These are phyloP conservation scores for Ciborinia camelliae DNA, from an alignment of 2,329 filamentous ascomycete species.

Conservation along the genomic window DNA sequence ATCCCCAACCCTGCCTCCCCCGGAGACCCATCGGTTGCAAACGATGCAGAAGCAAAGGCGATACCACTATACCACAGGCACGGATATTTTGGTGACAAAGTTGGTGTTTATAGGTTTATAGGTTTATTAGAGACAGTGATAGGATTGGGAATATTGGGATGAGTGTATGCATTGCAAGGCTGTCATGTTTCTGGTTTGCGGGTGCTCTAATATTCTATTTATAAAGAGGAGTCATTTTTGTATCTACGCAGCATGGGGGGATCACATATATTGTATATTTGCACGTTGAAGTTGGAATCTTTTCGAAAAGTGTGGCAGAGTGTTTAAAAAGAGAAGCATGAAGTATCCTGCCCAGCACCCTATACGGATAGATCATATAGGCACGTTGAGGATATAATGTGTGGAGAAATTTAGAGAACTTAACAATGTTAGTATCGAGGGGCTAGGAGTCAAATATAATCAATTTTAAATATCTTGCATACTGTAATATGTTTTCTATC, in stretches of 20 bases:
- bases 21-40: neutral
- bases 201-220: neutral
- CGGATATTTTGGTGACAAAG: neutral
- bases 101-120: accelerated
- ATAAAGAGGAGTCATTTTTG: accelerated
- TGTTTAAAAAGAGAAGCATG: neutral
- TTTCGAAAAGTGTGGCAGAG: too few species aligned
- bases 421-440: neutral
- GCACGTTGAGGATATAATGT: neutral
- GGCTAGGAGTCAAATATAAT: neutral
- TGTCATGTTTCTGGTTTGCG: too few species aligned
- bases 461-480: neutral
- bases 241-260: too few species aligned
- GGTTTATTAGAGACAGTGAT: too few species aligned
- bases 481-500: neutral
- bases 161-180: neutral
- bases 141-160: neutral
- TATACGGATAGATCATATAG: neutral
- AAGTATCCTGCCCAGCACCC: neutral
- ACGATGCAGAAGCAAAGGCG: neutral
- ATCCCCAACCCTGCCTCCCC: accelerated
- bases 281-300: neutral
- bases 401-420: neutral
- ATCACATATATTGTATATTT: neutral
- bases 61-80: too few species aligned